Conservation (phyloP, 23 red algal genomes). For the Gracilaria domingensis region DNA sequence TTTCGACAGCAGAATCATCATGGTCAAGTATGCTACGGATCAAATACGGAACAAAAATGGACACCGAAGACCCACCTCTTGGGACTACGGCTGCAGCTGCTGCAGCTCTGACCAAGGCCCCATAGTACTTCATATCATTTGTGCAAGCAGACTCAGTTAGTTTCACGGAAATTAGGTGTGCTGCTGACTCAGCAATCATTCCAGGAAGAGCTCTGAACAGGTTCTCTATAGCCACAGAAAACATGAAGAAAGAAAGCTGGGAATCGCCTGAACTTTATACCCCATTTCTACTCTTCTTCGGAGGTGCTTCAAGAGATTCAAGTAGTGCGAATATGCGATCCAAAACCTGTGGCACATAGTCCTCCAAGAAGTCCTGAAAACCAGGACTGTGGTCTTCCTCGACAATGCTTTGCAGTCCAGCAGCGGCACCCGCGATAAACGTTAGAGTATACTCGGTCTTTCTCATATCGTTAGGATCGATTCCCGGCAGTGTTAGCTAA, state of each 20-base stretch:
- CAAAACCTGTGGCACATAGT: slow-evolving; percentile 76
- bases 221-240: slow-evolving; percentile 83
- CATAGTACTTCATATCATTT: slow-evolving; percentile 86
- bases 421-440: slow-evolving; percentile 80
- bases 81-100: slow-evolving; percentile 62
- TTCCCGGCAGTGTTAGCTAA: slow-evolving; percentile 76
- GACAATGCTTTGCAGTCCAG: slow-evolving; percentile 77
- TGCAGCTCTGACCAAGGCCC: slow-evolving; percentile 57
- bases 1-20: slow-evolving; percentile 26
- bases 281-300: slow-evolving; percentile 75
- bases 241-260: slow-evolving; percentile 71
- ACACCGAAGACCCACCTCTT: slow-evolving; percentile 52
- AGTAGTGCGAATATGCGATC: slow-evolving; percentile 82
- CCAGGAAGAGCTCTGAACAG: slow-evolving; percentile 69
- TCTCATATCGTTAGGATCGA: slow-evolving; percentile 87
- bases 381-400: slow-evolving; percentile 35
- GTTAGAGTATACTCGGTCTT: slow-evolving; percentile 84
- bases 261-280: slow-evolving; percentile 28
- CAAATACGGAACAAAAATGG: slow-evolving; percentile 77
- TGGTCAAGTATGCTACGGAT: slow-evolving; percentile 53
- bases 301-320: slow-evolving; percentile 81
- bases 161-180: slow-evolving; percentile 59
- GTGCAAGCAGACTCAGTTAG: slow-evolving; percentile 62
- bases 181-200: slow-evolving; percentile 38
- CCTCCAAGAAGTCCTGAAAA: slow-evolving; percentile 76